A percentile compares a stretch with the other conserved stretches of the same genome.
These are phyloP conservation scores for Verticillium zaregamsianum DNA, from an alignment of 2,329 filamentous ascomycete genomes.

Conservation along the genomic window DNA sequence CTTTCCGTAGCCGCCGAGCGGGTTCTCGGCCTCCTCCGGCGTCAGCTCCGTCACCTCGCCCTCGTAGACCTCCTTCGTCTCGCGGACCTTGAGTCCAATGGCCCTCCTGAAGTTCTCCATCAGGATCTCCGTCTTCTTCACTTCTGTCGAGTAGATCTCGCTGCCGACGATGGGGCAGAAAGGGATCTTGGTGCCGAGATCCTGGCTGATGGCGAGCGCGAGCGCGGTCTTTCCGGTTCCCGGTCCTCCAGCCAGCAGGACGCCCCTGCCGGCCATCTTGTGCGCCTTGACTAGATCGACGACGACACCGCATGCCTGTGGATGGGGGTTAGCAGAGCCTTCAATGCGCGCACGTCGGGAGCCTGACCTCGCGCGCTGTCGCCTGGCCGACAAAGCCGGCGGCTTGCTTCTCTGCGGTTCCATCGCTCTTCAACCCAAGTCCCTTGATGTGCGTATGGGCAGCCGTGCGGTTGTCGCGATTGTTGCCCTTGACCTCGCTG, in stretches of 20 bases:
- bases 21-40: slow-evolving; percentile 97
- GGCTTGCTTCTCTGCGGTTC: slow-evolving; percentile 73
- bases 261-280: slow-evolving; percentile 95
- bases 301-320: slow-evolving; percentile 87
- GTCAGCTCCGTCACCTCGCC: slow-evolving; percentile 97
- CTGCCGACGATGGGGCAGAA: slow-evolving; percentile 98
- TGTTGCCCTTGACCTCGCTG: slow-evolving; percentile 91
- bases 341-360: not conserved
- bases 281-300: slow-evolving; percentile 94
- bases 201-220: slow-evolving; percentile 91
- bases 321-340: slow-evolving; percentile 1
- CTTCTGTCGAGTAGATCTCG: slow-evolving; percentile 95
- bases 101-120: slow-evolving; percentile 99
- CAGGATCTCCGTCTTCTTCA: slow-evolving; percentile 98
- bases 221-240: slow-evolving; percentile 97
- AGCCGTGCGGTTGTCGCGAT: slow-evolving; percentile 92
- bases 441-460: slow-evolving; percentile 98
- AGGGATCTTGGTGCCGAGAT: slow-evolving; percentile 95
- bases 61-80: slow-evolving; percentile 99
- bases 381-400: slow-evolving; percentile 88
- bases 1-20: slow-evolving; percentile 91
- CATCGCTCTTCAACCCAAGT: slow-evolving; percentile 80
- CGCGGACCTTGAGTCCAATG: slow-evolving; percentile 93
- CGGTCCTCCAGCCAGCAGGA: slow-evolving; percentile 88
- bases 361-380: slow-evolving; percentile 76